Evolutionary conservation across 2,329 filamentous ascomycete genomes (phyloP).

Genomic region (Chaetothyriales sp.): DNA sequence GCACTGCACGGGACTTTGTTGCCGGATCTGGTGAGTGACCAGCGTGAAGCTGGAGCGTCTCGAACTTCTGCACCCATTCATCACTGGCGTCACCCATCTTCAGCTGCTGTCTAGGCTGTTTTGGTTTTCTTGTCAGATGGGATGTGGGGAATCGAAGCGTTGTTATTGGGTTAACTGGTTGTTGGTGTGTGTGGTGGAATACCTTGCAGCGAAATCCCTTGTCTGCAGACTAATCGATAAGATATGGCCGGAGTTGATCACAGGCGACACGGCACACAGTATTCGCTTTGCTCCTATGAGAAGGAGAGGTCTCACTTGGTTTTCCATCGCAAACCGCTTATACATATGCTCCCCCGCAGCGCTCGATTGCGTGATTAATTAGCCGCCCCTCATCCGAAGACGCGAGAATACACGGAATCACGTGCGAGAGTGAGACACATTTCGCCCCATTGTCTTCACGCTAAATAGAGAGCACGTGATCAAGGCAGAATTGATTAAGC

Average conservation of each 20-base stretch:
- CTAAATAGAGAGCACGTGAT: too few species aligned
- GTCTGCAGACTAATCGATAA: too few species aligned
- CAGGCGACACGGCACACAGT: not conserved
- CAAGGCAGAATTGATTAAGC: too few species aligned
- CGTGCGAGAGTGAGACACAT: not conserved
- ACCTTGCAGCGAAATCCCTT: not conserved
- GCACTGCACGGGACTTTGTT: slow-evolving; percentile 80
- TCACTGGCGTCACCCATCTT: not conserved
- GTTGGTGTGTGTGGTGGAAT: not conserved
- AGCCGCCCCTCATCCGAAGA: not conserved
- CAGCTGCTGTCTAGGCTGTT: not conserved
- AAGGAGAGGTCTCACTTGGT: not conserved
- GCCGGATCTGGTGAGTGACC: slow-evolving; percentile 66
- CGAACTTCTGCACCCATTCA: slow-evolving; percentile 45
- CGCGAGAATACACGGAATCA: not conserved
- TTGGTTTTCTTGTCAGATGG: too few species aligned
- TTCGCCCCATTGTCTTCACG: too few species aligned
- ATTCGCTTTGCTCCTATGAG: not conserved
- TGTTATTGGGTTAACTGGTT: not conserved
- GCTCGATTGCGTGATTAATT: not conserved
- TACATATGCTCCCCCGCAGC: not conserved
- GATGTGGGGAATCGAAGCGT: not conserved
- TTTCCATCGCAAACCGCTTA: not conserved
- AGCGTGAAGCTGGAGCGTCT: slow-evolving; percentile 75
- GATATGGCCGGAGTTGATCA: not conserved